Evolutionary conservation across 192 early-diverging fungal genomes (phyloP), one percentile per base, ranked within the genome.

Genomic region (Entomortierella beljakovae): DNA sequence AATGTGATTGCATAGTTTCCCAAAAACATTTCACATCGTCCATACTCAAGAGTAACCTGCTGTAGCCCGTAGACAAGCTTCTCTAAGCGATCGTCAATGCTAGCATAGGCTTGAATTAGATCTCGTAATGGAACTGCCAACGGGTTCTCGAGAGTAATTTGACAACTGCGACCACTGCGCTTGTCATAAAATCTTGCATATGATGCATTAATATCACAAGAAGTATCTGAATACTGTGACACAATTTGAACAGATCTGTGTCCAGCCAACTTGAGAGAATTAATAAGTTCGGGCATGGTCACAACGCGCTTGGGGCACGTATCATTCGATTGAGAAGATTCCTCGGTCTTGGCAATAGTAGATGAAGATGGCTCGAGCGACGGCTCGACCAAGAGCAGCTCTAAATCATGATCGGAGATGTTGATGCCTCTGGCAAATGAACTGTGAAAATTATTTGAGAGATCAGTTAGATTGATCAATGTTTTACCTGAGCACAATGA

Each of bases 391-490:
- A 58, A 38, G 0, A 58, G 29, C 0, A 60, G 9, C 10, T 60
- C 58, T 8, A 60, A 22, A 28, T 60, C 58, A 22, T 38, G 43
- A 38, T 60, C 58, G 7, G 58, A 60, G 23, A 43, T 42, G 7
- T 60, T 38, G 38, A 60, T 33, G 6, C 37, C 58, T 5, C 29
- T 7, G 11, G 40, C 58, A 10, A 22, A 60, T 2, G 58, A 60
- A 26, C 58, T 58, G 16, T 2, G 20, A 57, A 57, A n/a, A 4
- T 33, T n/a, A 35, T 56, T 56, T 13, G 29, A 56, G 20, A 13
- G 28, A 4, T 57, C 18, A 57, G 32, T 9, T 25, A 22, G 15
- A 46, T 3, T 20, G 43, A 20, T 20, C 5, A 46, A 46, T 11
- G 8, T 35, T 23, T 58, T 26, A 11, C 37, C 57, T 58, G 57